A percentile compares a stretch with the other conserved stretches of the same genome.
These are phyloP conservation scores for Byssochlamys sp. DNA, from an alignment of 2,329 filamentous ascomycete genomes.

Conservation along the genomic window DNA sequence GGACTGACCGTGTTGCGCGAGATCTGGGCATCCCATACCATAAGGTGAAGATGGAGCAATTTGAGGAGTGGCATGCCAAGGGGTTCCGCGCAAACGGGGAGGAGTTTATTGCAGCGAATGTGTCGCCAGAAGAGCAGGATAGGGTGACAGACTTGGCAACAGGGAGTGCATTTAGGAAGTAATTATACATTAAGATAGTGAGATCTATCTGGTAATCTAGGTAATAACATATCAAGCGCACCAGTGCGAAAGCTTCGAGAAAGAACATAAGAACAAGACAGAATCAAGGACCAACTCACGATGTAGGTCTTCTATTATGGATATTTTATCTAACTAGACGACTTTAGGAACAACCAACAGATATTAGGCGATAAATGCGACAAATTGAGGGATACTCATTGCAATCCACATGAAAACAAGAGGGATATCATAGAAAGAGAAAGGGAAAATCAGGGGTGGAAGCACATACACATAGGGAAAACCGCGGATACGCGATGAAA, in stretches of 20 bases:
- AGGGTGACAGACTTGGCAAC: not conserved
- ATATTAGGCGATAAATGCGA: slow-evolving; percentile 3
- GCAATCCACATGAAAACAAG: slow-evolving; percentile 28
- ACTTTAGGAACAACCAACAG: not conserved
- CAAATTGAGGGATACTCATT: slow-evolving; percentile 21
- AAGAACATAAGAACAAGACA: not conserved
- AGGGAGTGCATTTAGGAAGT: not conserved
- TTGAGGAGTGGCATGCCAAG: slow-evolving; percentile 5
- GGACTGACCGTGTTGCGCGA: slow-evolving; percentile 7
- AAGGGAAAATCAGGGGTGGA: slow-evolving; percentile 12
- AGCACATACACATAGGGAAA: slow-evolving; percentile 11
- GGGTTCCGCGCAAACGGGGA: slow-evolving; percentile 1
- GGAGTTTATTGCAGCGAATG: not conserved
- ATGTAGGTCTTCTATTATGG: not conserved
- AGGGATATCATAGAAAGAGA: slow-evolving; percentile 35
- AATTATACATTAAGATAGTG: not conserved
- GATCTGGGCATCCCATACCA: slow-evolving; percentile 8
- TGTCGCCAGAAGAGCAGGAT: not conserved
- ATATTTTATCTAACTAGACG: not conserved
- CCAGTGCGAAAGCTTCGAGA: not conserved
- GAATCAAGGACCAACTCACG: not conserved
- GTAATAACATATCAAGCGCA: not conserved
- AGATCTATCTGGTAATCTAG: not conserved
- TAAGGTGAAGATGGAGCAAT: slow-evolving; percentile 3
- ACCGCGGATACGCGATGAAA: slow-evolving; percentile 11